Evolutionary conservation across 2,329 filamentous ascomycete species (phyloP).

Genomic region (Teratosphaeria pseudoeucalypti): DNA sequence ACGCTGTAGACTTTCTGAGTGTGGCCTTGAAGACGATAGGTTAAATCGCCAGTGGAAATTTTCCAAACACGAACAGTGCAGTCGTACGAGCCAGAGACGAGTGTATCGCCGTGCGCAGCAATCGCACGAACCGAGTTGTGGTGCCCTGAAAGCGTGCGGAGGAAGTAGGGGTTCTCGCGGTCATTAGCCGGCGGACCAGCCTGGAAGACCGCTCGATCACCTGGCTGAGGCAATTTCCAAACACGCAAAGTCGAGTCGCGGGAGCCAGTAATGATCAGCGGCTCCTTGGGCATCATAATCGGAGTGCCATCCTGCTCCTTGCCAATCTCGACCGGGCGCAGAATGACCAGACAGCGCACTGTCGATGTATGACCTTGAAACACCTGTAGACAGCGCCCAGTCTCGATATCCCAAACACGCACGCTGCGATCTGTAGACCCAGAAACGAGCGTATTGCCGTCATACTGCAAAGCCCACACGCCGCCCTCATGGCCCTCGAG

Average conservation of each 20-base stretch:
- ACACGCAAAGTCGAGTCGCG: constrained; percentile 88
- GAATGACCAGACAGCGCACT: constrained; percentile 86
- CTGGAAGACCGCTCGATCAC: constrained; percentile 68
- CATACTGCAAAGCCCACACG: constrained; percentile 94
- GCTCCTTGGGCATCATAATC: constrained; percentile 86
- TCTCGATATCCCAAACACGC: constrained; percentile 98
- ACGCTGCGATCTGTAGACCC: constrained; percentile 94
- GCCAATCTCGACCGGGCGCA: constrained; percentile 74
- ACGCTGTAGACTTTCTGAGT: constrained; percentile 94
- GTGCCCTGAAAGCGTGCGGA: constrained; percentile 77
- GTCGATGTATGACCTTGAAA: constrained; percentile 98
- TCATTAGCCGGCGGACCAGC: constrained; percentile 62
- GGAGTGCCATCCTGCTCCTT: constrained; percentile 56
- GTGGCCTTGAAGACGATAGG: constrained; percentile 79
- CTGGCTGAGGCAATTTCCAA: constrained; percentile 80
- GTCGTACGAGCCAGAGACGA: constrained; percentile 97
- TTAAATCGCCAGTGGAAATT: constrained; percentile 83
- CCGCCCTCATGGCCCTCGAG: constrained; percentile 92
- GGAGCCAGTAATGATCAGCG: constrained; percentile 93
- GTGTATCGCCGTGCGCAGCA: constrained; percentile 82
- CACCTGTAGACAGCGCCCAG: constrained; percentile 82
- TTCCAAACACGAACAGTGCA: constrained; percentile 93
- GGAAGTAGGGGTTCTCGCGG: constrained; percentile 85
- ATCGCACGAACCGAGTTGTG: constrained; percentile 92
- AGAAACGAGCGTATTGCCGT: constrained; percentile 89